These are phyloP conservation scores for Chaetomium globosum DNA, from an alignment of 2,329 filamentous ascomycete species.

Conservation along the genomic window DNA sequence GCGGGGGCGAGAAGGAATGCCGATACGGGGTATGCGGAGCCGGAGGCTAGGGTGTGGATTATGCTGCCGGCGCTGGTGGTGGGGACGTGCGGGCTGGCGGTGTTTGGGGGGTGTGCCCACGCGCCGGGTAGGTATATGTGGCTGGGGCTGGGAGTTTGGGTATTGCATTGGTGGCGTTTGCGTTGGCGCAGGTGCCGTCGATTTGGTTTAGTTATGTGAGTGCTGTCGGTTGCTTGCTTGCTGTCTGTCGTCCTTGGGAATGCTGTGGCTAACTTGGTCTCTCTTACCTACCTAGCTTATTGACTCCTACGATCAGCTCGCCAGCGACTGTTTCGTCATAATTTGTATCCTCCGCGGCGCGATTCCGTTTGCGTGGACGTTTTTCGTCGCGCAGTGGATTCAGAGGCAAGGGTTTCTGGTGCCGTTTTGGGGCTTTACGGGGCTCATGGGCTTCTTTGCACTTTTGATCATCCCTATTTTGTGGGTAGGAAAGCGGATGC, in stretches of 20 bases:
- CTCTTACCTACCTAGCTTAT: constrained; percentile 53
- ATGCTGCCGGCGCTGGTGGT: constrained; percentile 41
- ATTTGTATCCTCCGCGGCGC: constrained; percentile 53
- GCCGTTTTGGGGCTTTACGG: constrained; percentile 57
- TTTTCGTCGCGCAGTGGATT: constrained; percentile 56
- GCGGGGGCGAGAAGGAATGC: constrained; percentile 33
- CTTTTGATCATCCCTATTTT: constrained; percentile 44
- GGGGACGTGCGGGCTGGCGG: constrained; percentile 41
- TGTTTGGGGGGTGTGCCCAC: constrained; percentile 46
- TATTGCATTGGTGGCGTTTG: constrained; percentile 47
- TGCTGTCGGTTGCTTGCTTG: constrained; percentile 3
- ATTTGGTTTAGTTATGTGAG: constrained; percentile 48
- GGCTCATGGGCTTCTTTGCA: constrained; percentile 54
- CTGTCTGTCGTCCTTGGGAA: background rate
- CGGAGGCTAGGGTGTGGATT: constrained; percentile 42
- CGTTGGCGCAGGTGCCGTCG: constrained; percentile 45
- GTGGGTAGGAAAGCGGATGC: constrained; percentile 44
- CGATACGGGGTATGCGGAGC: constrained; percentile 41
- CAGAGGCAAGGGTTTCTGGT: constrained; percentile 47
- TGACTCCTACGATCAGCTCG: constrained; percentile 51
- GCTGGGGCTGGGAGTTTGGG: constrained; percentile 43
- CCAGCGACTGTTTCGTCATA: constrained; percentile 57
- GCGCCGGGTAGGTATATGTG: constrained; percentile 39
- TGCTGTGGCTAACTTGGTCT: background rate
- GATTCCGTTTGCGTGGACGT: constrained; percentile 58